Evolutionary conservation across 2,329 filamentous ascomycete species (phyloP), one percentile per base, ranked within the genome.

Genomic region (Talaromyces sp.): DNA sequence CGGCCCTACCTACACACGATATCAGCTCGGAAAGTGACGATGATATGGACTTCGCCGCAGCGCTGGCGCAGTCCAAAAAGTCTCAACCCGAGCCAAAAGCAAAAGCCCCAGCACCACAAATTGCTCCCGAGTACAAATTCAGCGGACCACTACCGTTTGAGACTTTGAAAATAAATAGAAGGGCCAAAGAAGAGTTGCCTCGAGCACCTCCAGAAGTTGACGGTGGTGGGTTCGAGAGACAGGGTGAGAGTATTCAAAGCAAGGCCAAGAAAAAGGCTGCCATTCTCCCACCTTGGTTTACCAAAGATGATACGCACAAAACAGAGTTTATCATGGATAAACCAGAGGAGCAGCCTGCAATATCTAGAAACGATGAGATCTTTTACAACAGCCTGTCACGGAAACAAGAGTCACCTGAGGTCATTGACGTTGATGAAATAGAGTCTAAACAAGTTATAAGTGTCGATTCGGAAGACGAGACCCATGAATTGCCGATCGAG

Each of bases 71-170:
- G 63, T 89, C 90, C 21, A 86, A 88, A 61, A 84, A 83, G 65
- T 79, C 81, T 61, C 84, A 85, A 69, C 81, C 81, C 46, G 66
- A 65, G 31, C 66, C 65, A 14, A 63, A 68, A 70, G 72, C 64
- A 71, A 27, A 69, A 3, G 71, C 76, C 21, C 68, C 77, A 3
- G 68, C 74, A n/a, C 72, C 81, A 10, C 86, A 84, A 32, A 57
- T 65, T 21, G 50, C 50, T n/a, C 38, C 64, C 55, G 79, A 82
- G 38, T 85, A 86, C 66, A 80, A 85, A 3, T 89, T 96, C 69
- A 85, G 85, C 65, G 93, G 93, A 0, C 91, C 92, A 0, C 75
- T 99, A 5, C 94, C 94, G 0, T 99, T 99, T 69, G 92, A 96
- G 66, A 93, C 83, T 56, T 76, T 88, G 7, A 82, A 91, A 69